A percentile compares a stretch with the other conserved stretches of the same genome.
Evolutionary conservation across 495 filamentous ascomycete genomes (phyloP).

Genomic region (Penicillium paradoxum): DNA sequence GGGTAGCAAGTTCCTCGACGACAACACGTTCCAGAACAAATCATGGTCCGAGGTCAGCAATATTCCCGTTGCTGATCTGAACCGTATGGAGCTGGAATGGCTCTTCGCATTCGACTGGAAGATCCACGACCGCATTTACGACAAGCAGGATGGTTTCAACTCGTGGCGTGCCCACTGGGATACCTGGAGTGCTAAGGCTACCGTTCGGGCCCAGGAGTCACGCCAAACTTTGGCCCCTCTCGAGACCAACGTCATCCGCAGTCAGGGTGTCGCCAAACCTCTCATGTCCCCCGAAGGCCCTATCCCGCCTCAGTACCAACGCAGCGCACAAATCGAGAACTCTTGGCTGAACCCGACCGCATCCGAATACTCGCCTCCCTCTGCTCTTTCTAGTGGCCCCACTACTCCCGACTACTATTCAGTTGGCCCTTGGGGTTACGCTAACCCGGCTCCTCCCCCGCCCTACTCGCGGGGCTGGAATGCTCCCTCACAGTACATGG

Average conservation of each 20-base stretch:
- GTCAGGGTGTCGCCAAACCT: conserved; percentile 40
- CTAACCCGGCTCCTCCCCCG: conserved; percentile 47
- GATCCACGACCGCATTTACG: conserved; percentile 80
- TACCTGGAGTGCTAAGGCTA: conserved; percentile 63
- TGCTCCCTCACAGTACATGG: conserved; percentile 47
- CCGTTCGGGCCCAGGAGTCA: conserved; percentile 48
- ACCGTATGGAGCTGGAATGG: conserved; percentile 90
- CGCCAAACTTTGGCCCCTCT: conserved; percentile 62
- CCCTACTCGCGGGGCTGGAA: conserved; percentile 40
- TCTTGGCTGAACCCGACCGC: conserved; percentile 50
- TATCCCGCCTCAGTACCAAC: conserved; percentile 50
- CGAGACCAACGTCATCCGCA: conserved; percentile 58
- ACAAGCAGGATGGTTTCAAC: conserved; percentile 71
- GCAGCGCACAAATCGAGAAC: conserved; percentile 43
- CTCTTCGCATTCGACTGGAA: conserved; percentile 77
- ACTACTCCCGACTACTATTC: conserved; percentile 56
- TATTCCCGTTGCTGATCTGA: conserved; percentile 82
- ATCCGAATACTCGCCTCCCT: conserved; percentile 62
- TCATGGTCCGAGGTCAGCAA: conserved; percentile 98
- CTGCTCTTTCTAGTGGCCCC: conserved; percentile 62
- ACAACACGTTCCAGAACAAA: conserved; percentile 98
- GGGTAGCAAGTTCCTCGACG: conserved; percentile 96
- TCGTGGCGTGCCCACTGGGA: conserved; percentile 84
- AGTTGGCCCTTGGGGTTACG: conserved; percentile 53
- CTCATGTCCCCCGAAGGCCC: conserved; percentile 48